A percentile compares a stretch with the other conserved stretches of the same genome.
Conservation (phyloP, 192 early-diverging fungal species). For the Lobosporangium transversale region DNA sequence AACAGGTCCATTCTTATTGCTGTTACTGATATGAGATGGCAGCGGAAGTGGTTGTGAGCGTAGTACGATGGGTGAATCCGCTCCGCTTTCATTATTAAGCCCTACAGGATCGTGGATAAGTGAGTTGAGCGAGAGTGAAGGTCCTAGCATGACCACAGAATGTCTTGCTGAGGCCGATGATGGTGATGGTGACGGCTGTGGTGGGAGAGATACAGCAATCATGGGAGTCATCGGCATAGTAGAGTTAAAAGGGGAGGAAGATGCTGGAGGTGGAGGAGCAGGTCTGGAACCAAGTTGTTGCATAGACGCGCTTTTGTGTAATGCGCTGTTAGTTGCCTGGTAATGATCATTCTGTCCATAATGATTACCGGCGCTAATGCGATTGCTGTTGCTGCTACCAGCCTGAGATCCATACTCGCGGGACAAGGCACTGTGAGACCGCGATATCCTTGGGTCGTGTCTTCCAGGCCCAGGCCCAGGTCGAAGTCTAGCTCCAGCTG, state of each 20-base stretch:
- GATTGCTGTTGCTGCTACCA: no score
- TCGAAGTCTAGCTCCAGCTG: not conserved
- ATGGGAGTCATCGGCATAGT: no score
- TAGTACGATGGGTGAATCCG: not conserved
- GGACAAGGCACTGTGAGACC: slow-evolving; percentile 10
- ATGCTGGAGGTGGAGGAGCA: slow-evolving; percentile 23
- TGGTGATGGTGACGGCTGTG: not conserved
- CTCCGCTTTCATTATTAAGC: not conserved
- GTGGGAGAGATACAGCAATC: not conserved
- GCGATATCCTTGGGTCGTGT: slow-evolving; percentile 11
- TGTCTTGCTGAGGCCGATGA: not conserved
- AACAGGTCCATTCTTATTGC: no score
- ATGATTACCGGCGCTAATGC: no score
- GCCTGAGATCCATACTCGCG: not conserved
- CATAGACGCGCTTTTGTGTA: slow-evolving; percentile 27
- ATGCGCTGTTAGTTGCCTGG: not conserved
- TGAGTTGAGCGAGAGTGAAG: slow-evolving; percentile 9
- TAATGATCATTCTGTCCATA: not conserved
- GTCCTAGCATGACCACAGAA: not conserved
- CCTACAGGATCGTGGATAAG: not conserved
- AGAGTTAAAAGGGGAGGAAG: not conserved
- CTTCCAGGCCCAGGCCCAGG: no score
- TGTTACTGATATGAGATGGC: no score
- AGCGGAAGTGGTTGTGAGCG: not conserved
- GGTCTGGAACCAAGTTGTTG: slow-evolving; percentile 28